Conservation (phyloP, 129 eudicot species). For the Centaurea solstitialis region DNA sequence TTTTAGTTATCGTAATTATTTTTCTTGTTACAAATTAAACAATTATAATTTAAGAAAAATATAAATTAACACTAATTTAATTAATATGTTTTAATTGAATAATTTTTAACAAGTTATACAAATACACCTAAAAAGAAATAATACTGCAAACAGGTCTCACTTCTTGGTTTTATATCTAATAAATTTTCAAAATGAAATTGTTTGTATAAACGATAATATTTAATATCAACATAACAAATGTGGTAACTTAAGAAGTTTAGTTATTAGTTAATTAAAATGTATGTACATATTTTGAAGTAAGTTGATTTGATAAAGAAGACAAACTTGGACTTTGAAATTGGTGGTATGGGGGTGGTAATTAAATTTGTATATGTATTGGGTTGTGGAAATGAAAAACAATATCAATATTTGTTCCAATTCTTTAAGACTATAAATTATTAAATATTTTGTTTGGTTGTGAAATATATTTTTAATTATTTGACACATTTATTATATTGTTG, state of each 20-base stretch:
- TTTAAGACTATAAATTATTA: background rate
- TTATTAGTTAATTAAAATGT: background rate
- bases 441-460: background rate
- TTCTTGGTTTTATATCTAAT: background rate
- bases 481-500: background rate
- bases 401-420: background rate
- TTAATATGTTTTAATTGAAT: background rate
- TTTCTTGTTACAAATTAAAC: background rate
- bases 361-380: constrained; percentile 1
- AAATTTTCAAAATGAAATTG: background rate
- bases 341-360: constrained; percentile 1
- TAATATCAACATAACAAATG: background rate
- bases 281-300: background rate
- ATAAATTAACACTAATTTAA: background rate
- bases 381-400: background rate
- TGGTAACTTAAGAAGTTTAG: background rate
- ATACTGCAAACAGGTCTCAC: background rate
- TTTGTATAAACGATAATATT: background rate
- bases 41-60: background rate
- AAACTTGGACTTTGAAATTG: background rate
- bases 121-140: background rate
- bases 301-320: background rate
- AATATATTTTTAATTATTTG: background rate
- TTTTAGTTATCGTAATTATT: background rate
- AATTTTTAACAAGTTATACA: background rate